Percentiles rank a stretch among this genome's conserved stretches.
Conservation (phyloP, 176 grass and related monocot genomes). For the Oryza australiensis region DNA sequence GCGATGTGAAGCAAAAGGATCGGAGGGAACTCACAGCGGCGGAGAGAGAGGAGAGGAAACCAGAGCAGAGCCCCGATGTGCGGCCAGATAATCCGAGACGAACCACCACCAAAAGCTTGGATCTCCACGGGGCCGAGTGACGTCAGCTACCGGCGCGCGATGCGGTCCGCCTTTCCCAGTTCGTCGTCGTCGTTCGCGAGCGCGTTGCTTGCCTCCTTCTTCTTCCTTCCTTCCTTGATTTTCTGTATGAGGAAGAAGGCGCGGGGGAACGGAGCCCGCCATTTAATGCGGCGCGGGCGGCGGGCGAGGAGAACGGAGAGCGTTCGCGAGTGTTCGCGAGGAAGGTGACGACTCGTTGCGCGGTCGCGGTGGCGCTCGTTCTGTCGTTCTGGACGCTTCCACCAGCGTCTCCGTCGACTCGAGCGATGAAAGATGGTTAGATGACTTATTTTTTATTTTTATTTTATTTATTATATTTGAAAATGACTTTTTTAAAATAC, state of each 20-base stretch:
- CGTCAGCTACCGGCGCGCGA: conserved; percentile 31
- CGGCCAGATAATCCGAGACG: neutral
- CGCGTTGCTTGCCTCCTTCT: neutral
- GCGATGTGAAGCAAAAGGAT: neutral
- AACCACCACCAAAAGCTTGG: conserved; percentile 21
- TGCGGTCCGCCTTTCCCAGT: conserved; percentile 16
- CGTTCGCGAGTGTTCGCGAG: conserved; percentile 41
- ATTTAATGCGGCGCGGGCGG: conserved; percentile 1
- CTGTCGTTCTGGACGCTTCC: conserved; percentile 26
- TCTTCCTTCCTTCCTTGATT: no score
- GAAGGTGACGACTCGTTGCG: neutral
- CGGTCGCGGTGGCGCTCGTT: no score
- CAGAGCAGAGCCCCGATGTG: conserved; percentile 6
- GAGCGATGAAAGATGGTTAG: no score
- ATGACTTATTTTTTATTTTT: no score
- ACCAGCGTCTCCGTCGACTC: neutral
- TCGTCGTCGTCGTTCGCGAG: conserved; percentile 22
- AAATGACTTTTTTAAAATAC: no score
- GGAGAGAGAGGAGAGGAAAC: neutral
- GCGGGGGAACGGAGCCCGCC: no score
- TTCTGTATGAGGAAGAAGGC: neutral
- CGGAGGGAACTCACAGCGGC: conserved; percentile 23
- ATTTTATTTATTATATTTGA: no score
- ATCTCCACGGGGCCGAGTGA: conserved; percentile 32
- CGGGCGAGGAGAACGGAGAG: neutral